Evolutionary conservation across 176 grass and related monocot genomes (phyloP), one percentile per base, ranked within the genome.

Genomic region (Themeda triandra): DNA sequence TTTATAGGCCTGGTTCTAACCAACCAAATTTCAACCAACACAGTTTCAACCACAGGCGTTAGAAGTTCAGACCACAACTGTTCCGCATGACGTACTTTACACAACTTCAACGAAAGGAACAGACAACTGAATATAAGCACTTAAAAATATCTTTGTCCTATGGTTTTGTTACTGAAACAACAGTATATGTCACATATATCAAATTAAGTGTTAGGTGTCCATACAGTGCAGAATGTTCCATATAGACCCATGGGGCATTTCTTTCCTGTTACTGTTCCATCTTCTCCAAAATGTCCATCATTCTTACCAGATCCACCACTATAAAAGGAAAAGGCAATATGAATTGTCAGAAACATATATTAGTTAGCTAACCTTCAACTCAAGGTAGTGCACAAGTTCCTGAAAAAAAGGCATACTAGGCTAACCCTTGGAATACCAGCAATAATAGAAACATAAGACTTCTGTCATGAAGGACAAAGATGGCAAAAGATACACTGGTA

Each of bases 191-290:
- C 24, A 71, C 8, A 73, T 66, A 58, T 7, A 18, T 67, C 21
- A 21, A 40, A 83, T 19, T 24, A 79, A 2, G 32, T 77, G 51
- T 78, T 76, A 54, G 88, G 79, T 81, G 72, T 23, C 58, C 93
- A 71, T 95, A 95, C 93, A 0, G 76, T 88, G 79, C 96, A 99
- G 92, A 94, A 99, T 89, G 91, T 99, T 88, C 93, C 96, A 89
- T 92, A 94, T 25, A 99, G 78, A 29, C 96, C 96, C 70, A 82
- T 75, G 23, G 96, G 96, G 63, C 96, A 99, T 65, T 90, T 90
- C 75, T 96, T 94, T 58, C 96, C 96, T 10, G 96, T 92, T 78
- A 99, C 42, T 10, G 89, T 95, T 37, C 96, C 96, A 49, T 86
- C 78, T 87, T 89, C 91, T 75, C 96, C 96, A 81, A 87, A 75